Evolutionary conservation across 2,329 filamentous ascomycete species (phyloP).

Genomic region (Colletotrichum tropicicola): DNA sequence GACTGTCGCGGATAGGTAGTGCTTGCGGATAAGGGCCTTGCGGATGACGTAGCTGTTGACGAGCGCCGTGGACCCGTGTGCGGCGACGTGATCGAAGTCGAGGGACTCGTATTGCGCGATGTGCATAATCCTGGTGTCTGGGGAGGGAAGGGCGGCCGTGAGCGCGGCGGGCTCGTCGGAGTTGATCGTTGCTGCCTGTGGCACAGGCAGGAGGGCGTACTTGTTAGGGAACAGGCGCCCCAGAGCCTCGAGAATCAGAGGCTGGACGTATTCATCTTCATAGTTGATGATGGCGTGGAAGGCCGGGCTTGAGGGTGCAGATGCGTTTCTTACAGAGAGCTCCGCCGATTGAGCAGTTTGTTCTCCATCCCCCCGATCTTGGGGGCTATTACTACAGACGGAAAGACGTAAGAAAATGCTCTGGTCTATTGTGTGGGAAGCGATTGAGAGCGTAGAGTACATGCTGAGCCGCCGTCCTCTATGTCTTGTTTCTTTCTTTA

Average conservation of each 20-base stretch:
- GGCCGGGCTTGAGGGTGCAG: background rate
- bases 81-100: constrained; percentile 80
- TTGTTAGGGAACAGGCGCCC: constrained; percentile 64
- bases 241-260: constrained; percentile 81
- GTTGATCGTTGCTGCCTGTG: constrained; percentile 47
- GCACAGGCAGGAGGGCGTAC: constrained; percentile 62
- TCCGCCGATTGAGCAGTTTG: background rate
- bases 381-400: constrained; percentile 16
- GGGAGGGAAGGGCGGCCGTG: constrained; percentile 42
- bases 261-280: constrained; percentile 89
- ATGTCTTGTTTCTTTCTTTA: constrained; percentile 2
- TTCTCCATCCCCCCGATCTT: background rate
- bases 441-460: constrained; percentile 25
- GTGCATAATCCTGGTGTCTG: constrained; percentile 69
- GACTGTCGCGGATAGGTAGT: constrained; percentile 87
- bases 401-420: constrained; percentile 18
- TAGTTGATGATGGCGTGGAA: constrained; percentile 81
- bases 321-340: constrained; percentile 14
- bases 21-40: constrained; percentile 95
- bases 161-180: constrained; percentile 46
- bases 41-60: constrained; percentile 94
- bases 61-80: constrained; percentile 68
- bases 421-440: constrained; percentile 15
- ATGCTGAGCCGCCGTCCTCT: constrained; percentile 22
- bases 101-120: constrained; percentile 88